Conservation (phyloP, 208 protist species). For the Crithidia acanthocephali region DNA sequence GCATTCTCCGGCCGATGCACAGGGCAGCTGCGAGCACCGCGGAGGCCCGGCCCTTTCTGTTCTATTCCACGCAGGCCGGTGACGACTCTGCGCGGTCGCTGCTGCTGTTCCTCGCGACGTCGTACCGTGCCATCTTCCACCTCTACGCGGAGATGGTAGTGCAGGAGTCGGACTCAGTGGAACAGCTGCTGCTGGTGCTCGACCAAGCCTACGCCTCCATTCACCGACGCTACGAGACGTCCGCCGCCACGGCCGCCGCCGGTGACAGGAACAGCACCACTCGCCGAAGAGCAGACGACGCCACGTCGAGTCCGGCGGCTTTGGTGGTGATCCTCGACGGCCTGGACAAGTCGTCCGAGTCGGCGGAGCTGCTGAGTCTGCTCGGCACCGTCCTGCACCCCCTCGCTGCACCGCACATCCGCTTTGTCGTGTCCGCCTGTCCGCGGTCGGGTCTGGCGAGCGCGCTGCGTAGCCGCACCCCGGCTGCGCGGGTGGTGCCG, state of each 20-base stretch:
- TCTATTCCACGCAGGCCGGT: slow-evolving; percentile 67
- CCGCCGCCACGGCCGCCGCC: background rate
- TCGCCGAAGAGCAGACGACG: background rate
- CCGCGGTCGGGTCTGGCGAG: slow-evolving; percentile 33
- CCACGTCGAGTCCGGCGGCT: slow-evolving; percentile 2
- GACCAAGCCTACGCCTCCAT: slow-evolving; percentile 55
- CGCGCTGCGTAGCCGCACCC: slow-evolving; percentile 57
- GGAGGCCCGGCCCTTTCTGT: slow-evolving; percentile 41
- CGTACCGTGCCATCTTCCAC: slow-evolving; percentile 42
- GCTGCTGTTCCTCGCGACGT: slow-evolving; percentile 59
- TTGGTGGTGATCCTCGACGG: slow-evolving; percentile 70
- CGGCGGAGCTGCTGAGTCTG: slow-evolving; percentile 51
- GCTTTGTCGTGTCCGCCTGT: slow-evolving; percentile 60
- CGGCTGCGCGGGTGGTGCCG: slow-evolving; percentile 32
- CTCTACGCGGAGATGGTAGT: slow-evolving; percentile 59
- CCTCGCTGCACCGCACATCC: slow-evolving; percentile 44
- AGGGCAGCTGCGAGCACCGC: background rate
- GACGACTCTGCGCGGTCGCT: slow-evolving; percentile 57
- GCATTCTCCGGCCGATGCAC: slow-evolving; percentile 36
- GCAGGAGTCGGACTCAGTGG: slow-evolving; percentile 50
- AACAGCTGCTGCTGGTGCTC: slow-evolving; percentile 56
- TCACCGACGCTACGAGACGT: slow-evolving; percentile 34
- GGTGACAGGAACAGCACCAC: background rate
- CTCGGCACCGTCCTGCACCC: slow-evolving; percentile 54
- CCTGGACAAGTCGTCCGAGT: slow-evolving; percentile 63